Evolutionary conservation across 495 filamentous ascomycete genomes (phyloP).

Genomic region (Podospora sp.): DNA sequence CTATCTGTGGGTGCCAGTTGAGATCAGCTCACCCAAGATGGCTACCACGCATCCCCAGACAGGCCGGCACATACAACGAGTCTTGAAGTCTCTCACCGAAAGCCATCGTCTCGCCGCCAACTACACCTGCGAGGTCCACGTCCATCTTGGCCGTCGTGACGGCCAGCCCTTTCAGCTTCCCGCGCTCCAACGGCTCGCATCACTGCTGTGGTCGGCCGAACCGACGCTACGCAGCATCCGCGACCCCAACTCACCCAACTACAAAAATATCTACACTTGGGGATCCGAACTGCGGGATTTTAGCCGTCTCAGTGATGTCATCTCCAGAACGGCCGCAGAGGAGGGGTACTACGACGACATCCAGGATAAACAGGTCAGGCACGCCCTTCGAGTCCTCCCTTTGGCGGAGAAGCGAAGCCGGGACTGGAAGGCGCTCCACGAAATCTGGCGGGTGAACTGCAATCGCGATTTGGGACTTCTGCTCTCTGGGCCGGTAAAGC

Average conservation of each 20-base stretch:
- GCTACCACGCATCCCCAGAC: constrained; percentile 22
- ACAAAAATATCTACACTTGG: constrained; percentile 37
- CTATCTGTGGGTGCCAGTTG: constrained; percentile 35
- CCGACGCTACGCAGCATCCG: constrained; percentile 36
- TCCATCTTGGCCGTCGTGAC: constrained; percentile 36
- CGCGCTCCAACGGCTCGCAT: constrained; percentile 33
- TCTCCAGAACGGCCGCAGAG: not conserved
- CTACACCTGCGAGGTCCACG: constrained; percentile 38
- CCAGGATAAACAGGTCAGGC: constrained; percentile 18
- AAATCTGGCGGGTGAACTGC: constrained; percentile 29
- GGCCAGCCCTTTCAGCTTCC: constrained; percentile 28
- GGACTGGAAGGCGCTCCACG: constrained; percentile 20
- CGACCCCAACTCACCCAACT: constrained; percentile 37
- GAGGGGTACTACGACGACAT: not conserved
- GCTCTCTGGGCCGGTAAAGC: constrained; percentile 30
- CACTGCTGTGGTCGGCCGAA: constrained; percentile 37
- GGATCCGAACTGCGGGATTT: constrained; percentile 30
- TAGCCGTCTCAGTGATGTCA: constrained; percentile 29
- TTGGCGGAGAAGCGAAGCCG: not conserved
- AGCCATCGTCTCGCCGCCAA: constrained; percentile 32
- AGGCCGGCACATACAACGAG: constrained; percentile 17
- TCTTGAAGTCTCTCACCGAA: constrained; percentile 23
- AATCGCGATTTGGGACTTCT: constrained; percentile 31
- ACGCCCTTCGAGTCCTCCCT: not conserved
- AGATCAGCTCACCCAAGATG: constrained; percentile 37